A percentile compares a stretch with the other conserved stretches of the same genome.
These are phyloP conservation scores for Panaeolus cyanescens DNA, from an alignment of 768 basidiomycete genomes.

Conservation along the genomic window DNA sequence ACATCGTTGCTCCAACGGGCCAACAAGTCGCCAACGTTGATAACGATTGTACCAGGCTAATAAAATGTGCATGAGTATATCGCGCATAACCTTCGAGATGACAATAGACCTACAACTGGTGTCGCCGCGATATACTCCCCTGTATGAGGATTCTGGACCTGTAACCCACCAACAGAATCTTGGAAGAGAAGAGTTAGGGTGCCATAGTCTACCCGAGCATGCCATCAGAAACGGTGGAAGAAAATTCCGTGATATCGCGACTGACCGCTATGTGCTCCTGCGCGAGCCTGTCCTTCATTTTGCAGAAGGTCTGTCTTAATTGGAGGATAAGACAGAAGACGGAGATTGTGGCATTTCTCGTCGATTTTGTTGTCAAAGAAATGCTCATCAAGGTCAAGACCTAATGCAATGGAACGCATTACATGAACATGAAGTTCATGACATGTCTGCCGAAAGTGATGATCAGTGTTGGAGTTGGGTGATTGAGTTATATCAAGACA, in stretches of 20 bases:
- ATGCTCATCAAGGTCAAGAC: slow-evolving; percentile 67
- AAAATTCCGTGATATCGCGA: slow-evolving; percentile 2
- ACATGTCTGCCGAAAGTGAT: slow-evolving; percentile 51
- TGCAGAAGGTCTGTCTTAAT: slow-evolving; percentile 59
- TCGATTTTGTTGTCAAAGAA: slow-evolving; percentile 79
- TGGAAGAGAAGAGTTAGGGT: slow-evolving; percentile 84
- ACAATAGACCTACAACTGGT: slow-evolving; percentile 64
- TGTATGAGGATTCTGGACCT: slow-evolving; percentile 82
- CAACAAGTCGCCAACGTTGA: slow-evolving; percentile 82
- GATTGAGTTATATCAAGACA: slow-evolving; percentile 10
- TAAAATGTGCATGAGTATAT: neutral
- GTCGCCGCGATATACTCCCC: slow-evolving; percentile 68
- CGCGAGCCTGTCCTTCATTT: slow-evolving; percentile 72
- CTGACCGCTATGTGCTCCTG: slow-evolving; percentile 78
- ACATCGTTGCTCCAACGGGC: slow-evolving; percentile 85
- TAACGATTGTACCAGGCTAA: slow-evolving; percentile 79
- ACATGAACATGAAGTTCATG: slow-evolving; percentile 74
- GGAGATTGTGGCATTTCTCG: slow-evolving; percentile 79
- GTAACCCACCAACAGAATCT: slow-evolving; percentile 78
- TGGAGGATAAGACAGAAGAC: slow-evolving; percentile 82
- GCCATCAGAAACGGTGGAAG: neutral
- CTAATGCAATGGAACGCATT: slow-evolving; percentile 87
- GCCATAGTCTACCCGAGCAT: slow-evolving; percentile 59
- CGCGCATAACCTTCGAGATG: neutral
- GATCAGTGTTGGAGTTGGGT: neutral